phyloP scores from a whole-genome alignment of 176 grass and related monocot genomes.

The Dendrocalamus sinicus region DNA sequence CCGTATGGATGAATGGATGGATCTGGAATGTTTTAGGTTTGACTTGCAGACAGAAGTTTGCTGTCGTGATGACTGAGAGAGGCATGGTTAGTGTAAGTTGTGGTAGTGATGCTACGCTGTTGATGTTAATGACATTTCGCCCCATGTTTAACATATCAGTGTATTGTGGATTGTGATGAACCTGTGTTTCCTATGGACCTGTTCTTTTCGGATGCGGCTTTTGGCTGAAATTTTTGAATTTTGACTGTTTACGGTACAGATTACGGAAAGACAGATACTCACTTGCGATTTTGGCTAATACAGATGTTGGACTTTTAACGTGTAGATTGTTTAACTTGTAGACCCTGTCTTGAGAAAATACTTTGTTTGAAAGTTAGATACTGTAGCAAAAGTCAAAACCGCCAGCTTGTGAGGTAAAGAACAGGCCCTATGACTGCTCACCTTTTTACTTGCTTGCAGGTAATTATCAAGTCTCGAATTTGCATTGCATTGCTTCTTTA shows the following conservation, averaged over 20 bases:
- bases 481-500: neutral
- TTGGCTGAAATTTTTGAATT: no score
- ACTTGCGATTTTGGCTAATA: no score
- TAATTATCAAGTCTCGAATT: neutral
- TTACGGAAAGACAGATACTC: no score
- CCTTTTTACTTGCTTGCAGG: neutral
- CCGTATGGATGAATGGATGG: constrained; percentile 11
- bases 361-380: no score
- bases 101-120: neutral
- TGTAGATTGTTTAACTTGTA: no score
- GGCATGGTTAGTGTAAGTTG: constrained; percentile 15
- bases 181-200: neutral
- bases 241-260: no score
- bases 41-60: constrained; percentile 16
- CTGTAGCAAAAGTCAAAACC: no score
- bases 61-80: neutral
- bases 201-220: no score
- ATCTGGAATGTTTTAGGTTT: neutral
- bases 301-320: no score
- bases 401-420: no score
- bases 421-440: neutral
- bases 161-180: constrained; percentile 21
- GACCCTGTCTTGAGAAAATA: no score
- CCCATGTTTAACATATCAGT: neutral
- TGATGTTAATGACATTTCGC: neutral